Percentiles rank a stretch among this genome's conserved stretches.
Evolutionary conservation across 1,284 basidiomycete genomes (phyloP).

Genomic region (Apiotrichum sp.): DNA sequence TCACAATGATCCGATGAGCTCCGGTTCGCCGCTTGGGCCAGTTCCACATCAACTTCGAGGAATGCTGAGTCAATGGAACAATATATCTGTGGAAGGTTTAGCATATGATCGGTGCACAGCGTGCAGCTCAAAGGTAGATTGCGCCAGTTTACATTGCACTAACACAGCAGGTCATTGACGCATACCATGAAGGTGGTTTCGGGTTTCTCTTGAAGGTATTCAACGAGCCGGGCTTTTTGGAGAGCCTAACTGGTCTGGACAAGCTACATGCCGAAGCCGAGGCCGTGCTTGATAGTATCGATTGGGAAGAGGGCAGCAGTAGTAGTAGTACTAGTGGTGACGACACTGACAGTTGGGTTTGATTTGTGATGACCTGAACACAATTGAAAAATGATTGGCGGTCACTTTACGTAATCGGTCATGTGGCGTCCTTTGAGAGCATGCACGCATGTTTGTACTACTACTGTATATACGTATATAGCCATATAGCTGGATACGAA

Average conservation of each 20-base stretch:
- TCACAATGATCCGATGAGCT: not conserved
- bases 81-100: constrained; percentile 72
- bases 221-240: constrained; percentile 75
- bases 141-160: constrained; percentile 24
- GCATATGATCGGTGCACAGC: constrained; percentile 87
- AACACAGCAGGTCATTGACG: constrained; percentile 59
- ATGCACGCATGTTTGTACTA: too few relatives aligned
- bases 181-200: constrained; percentile 70
- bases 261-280: constrained; percentile 68
- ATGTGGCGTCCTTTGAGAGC: too few relatives aligned
- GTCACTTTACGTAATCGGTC: too few relatives aligned
- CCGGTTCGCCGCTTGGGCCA: constrained; percentile 64
- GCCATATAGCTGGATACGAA: too few relatives aligned
- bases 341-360: too few relatives aligned
- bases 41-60: constrained; percentile 94
- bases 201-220: constrained; percentile 74
- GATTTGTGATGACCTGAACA: too few relatives aligned
- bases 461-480: too few relatives aligned
- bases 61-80: constrained; percentile 77
- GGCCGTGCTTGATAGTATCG: constrained; percentile 15
- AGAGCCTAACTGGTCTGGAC: constrained; percentile 77
- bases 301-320: constrained; percentile 19
- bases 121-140: constrained; percentile 65
- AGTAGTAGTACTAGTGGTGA: not conserved
- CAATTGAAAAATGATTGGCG: too few relatives aligned